Evolutionary conservation across 768 basidiomycete genomes (phyloP), one percentile per base, ranked within the genome.

Genomic region (Pisolithus orientalis): DNA sequence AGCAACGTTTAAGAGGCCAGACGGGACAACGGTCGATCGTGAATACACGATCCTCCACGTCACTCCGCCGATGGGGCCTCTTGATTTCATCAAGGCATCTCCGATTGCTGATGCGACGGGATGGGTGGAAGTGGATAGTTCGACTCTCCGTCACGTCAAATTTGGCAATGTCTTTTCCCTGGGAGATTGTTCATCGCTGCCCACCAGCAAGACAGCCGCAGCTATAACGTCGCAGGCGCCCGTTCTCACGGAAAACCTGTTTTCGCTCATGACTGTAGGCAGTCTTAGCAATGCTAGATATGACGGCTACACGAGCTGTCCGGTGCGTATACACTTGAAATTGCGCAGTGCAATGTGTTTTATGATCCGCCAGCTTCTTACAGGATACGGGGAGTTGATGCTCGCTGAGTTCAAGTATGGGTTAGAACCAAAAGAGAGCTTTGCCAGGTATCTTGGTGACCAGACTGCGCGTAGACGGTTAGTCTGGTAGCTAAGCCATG

Each of bases 381-480:
- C 87, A 42, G 87, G 87, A 28, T 90, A 91, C 59, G 87, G 87
- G 16, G 76, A 88, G 68, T 68, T 90, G 39, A 79, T 97, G 82
- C 76, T 97, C 50, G 86, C 90, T 27, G 94, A 97, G 68, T 97
- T 97, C 78, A 90, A 89, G 66, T 99, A 97, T 67, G 94, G 90
- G 14, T 71, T 85, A 1, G 80, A 85, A 62, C 90, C 93, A 1
- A 85, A 92, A 59, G 95, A 98, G 71, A 80, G 89, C 0, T 98
- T 99, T 62, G 70, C 78, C 14, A 62, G 68, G 3, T 71, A 79
- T 59, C 70, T 92, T 24, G 80, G 80, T 31, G 83, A 95, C 64
- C 94, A 96, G 70, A 67, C 74, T n/a, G 82, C 78, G 53, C 85
- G 85, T 37, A 78, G 85, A 61, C 77, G 85, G 90, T 88, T 55